phyloP scores from a whole-genome alignment of 345 rosid species.

The Rubroshorea leprosula region DNA sequence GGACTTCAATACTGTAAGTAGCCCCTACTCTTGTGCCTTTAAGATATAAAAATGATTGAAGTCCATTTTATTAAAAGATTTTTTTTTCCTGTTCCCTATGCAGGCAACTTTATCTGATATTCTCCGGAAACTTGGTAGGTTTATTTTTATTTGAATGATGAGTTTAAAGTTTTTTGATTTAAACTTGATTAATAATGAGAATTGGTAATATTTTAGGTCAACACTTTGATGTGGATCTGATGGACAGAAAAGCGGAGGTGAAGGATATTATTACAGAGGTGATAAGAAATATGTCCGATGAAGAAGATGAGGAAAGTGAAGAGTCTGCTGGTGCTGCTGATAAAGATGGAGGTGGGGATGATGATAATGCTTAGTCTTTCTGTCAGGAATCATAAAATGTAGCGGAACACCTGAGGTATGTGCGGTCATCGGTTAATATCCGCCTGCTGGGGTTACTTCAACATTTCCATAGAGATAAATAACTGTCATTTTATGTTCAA shows the following conservation, averaged over 20 bases:
- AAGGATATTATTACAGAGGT: constrained; percentile 87
- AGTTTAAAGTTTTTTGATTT: neutral
- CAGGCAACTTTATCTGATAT: constrained; percentile 96
- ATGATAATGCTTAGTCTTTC: constrained; percentile 32
- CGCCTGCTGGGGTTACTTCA: constrained; percentile 12
- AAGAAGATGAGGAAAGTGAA: constrained; percentile 49
- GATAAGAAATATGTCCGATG: constrained; percentile 84
- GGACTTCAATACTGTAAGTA: constrained; percentile 91
- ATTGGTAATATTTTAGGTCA: constrained; percentile 39
- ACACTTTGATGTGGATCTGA: constrained; percentile 66
- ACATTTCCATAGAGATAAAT: constrained; percentile 13
- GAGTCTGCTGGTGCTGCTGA: no score
- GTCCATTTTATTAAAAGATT: neutral
- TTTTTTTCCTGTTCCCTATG: constrained; percentile 24
- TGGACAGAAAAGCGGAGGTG: constrained; percentile 84
- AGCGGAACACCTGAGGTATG: constrained; percentile 16
- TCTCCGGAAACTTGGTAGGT: constrained; percentile 70
- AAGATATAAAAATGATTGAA: neutral
- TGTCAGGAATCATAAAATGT: neutral
- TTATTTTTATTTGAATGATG: neutral
- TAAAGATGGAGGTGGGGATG: constrained; percentile 32
- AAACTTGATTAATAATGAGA: constrained; percentile 8
- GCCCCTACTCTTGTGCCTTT: constrained; percentile 7
- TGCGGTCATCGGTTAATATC: constrained; percentile 7
- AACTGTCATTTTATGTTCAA: constrained; percentile 15